Evolutionary conservation across 179 eudicot genomes (phyloP).

Genomic region (Sideroxylon spinosum): DNA sequence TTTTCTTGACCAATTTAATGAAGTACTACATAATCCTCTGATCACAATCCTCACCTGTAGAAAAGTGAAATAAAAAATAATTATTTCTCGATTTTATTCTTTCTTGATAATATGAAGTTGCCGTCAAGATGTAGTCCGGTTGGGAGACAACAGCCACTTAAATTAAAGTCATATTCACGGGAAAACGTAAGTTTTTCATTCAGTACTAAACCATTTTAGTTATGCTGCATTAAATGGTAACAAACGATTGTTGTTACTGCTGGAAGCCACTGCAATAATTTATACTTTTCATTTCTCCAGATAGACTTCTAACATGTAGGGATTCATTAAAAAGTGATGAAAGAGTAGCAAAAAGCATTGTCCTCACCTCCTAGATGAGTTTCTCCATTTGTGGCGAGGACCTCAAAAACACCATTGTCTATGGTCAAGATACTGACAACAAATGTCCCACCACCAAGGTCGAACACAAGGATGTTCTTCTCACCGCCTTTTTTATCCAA

Average conservation of each 20-base stretch:
- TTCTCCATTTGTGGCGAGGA: constrained; percentile 41
- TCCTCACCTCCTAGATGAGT: constrained; percentile 30
- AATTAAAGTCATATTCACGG: not conserved
- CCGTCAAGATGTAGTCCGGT: no score
- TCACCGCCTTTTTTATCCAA: constrained; percentile 47
- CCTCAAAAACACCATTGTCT: constrained; percentile 45
- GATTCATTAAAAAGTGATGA: not conserved
- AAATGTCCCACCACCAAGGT: constrained; percentile 31
- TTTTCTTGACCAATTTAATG: constrained; percentile 34
- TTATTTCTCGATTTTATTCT: not conserved
- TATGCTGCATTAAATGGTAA: not conserved
- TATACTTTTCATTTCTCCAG: no score
- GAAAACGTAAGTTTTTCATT: not conserved
- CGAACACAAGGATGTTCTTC: constrained; percentile 30
- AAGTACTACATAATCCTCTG: constrained; percentile 36
- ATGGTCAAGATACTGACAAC: constrained; percentile 31
- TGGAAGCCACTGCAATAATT: not conserved
- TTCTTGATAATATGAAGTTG: no score
- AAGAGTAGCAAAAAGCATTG: no score
- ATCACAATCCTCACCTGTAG: constrained; percentile 30
- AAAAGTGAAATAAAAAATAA: no score
- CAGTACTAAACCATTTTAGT: not conserved
- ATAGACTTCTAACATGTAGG: not conserved
- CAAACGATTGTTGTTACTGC: not conserved
- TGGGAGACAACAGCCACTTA: no score